Evolutionary conservation across 306 rosid species (phyloP), one percentile per base, ranked within the genome.

Genomic region (Medicago arabica): DNA sequence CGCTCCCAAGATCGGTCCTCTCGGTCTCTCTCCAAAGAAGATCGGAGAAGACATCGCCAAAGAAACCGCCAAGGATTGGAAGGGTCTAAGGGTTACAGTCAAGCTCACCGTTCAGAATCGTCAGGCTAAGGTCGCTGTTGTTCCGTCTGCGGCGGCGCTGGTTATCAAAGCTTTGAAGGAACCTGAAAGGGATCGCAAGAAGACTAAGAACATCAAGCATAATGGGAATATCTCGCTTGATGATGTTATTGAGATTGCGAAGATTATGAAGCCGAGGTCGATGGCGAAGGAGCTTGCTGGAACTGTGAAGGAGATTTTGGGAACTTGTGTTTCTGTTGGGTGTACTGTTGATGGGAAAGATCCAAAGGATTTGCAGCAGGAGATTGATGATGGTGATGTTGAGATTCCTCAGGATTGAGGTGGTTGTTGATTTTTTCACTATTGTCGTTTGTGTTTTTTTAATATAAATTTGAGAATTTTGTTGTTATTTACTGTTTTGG

Each of bases 21-120:
- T 93, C 31, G 98, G 98, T 77, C 96, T 93, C 57, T 93, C 98
- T 2, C 98, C 98, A 0, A 93, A 93, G 80, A 93, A 93, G 88
- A 89, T 93, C 71, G 98, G 98, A 80, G 98, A 93, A 80, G 98
- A 93, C 71, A 93, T 93, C 8, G 98, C 98, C 3, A 93, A 93
- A 78, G 98, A 93, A 68, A 93, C 98, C 0, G 98, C 98, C 0
- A 93, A 93, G 84, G 98, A 93, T 77, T 93, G 98, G 98, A 93
- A 93, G 88, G 98, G 98, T 0, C 87, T 93, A 2, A 73, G 98
- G 0, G 98, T 93, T 1, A 93, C 98, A 7, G 98, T 93, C 15
- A 91, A 93, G 82, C 96, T 93, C 17, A 93, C 98, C 1, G 98
- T 93, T 2, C 98, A 93, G 86, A 91, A 93, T 62, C 97, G 98